These are phyloP conservation scores for Torulaspora indica DNA, from an alignment of 805 yeast genomes.

Conservation along the genomic window DNA sequence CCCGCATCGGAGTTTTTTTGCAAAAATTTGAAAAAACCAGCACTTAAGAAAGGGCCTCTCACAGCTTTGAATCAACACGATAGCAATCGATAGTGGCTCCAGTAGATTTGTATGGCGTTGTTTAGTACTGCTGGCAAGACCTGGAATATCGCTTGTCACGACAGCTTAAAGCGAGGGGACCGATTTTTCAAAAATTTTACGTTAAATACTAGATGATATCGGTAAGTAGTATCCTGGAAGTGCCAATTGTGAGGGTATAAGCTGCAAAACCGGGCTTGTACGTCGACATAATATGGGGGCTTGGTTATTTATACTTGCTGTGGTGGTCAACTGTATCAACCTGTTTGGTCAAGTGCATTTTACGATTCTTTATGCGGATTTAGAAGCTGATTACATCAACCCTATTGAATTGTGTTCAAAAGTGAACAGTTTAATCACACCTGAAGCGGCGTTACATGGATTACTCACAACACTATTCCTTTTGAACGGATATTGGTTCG, in stretches of 20 bases:
- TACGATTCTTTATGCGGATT: slow-evolving; percentile 91
- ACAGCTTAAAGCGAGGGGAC: slow-evolving; percentile 3
- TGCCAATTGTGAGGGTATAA: too few species aligned
- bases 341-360: slow-evolving; percentile 89
- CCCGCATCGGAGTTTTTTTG: slow-evolving; percentile 27
- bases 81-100: background rate
- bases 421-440: slow-evolving; percentile 80
- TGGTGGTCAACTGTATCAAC: slow-evolving; percentile 78
- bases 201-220: background rate
- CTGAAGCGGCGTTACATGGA: slow-evolving; percentile 84
- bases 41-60: background rate
- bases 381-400: slow-evolving; percentile 94
- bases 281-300: slow-evolving; percentile 12
- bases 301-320: slow-evolving; percentile 59
- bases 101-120: background rate
- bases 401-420: slow-evolving; percentile 95
- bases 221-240: background rate
- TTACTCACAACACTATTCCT: slow-evolving; percentile 64
- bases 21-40: background rate
- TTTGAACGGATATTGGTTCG: slow-evolving; percentile 88
- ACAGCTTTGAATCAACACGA: background rate
- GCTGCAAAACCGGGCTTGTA: too few species aligned
- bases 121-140: background rate
- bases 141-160: background rate
- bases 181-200: background rate